These are phyloP conservation scores for Incumbomyces delicatus DNA, from an alignment of 2,329 filamentous ascomycete species.

Conservation along the genomic window DNA sequence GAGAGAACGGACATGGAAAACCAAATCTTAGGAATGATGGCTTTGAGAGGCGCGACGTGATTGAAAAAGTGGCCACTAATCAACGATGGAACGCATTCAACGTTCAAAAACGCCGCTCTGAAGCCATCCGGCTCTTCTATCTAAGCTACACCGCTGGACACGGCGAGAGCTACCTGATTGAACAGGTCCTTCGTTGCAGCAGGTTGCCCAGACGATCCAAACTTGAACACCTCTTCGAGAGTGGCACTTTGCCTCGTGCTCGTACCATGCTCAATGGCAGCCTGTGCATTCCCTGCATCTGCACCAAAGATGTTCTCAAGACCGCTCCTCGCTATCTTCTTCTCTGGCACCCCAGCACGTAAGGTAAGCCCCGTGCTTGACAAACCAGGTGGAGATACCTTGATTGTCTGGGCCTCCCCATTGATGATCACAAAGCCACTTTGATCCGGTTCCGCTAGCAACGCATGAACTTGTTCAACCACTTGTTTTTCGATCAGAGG, in stretches of 20 bases:
- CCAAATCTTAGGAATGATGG: conserved; percentile 66
- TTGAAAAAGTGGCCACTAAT: not conserved
- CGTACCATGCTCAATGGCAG: not conserved
- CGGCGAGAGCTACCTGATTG: conserved; percentile 9
- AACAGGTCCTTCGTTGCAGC: conserved; percentile 16
- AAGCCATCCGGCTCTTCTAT: too few species aligned
- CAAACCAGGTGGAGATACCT: conserved; percentile 1
- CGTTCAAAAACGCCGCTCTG: too few species aligned
- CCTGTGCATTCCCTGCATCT: not conserved
- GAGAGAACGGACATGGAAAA: conserved; percentile 53
- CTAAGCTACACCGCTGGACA: too few species aligned
- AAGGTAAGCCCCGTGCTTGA: not conserved
- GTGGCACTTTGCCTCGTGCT: not conserved
- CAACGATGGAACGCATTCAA: too few species aligned
- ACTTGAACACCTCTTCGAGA: conserved; percentile 12
- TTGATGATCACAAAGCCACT: conserved; percentile 4
- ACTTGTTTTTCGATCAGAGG: not conserved
- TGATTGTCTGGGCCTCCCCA: not conserved
- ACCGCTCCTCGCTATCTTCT: not conserved
- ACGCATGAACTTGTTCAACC: not conserved
- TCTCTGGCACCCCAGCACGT: not conserved
- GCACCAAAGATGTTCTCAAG: conserved; percentile 6
- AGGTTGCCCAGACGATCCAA: conserved; percentile 10
- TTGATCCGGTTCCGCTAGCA: conserved; percentile 3
- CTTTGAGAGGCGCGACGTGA: conserved; percentile 53